Percentiles rank a stretch among this genome's conserved stretches.
These are phyloP conservation scores for Aspergillus cejpii DNA, from an alignment of 2,329 filamentous ascomycete genomes.

Conservation along the genomic window DNA sequence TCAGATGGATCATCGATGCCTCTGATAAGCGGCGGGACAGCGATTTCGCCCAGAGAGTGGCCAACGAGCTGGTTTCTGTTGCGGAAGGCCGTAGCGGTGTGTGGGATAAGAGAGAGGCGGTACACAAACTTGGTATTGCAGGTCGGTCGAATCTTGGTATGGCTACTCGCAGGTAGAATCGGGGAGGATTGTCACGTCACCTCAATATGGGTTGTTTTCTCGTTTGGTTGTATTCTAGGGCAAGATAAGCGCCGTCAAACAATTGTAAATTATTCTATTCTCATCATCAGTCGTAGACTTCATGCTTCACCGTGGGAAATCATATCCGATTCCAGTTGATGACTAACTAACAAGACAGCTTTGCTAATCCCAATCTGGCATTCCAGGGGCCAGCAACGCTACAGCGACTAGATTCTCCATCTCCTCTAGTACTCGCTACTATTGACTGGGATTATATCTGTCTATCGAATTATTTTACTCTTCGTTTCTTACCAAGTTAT, in stretches of 20 bases:
- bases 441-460: background rate
- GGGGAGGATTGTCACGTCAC: too few species aligned
- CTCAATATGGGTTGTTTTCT: too few species aligned
- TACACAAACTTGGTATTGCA: constrained; percentile 76
- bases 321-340: too few species aligned
- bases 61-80: constrained; percentile 78
- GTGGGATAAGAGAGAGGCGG: constrained; percentile 71
- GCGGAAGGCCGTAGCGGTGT: constrained; percentile 76
- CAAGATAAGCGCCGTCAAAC: background rate
- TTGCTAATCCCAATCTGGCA: background rate
- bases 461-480: background rate
- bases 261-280: background rate
- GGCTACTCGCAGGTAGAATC: constrained; percentile 7
- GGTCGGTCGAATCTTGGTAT: constrained; percentile 64
- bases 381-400: too few species aligned
- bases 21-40: constrained; percentile 69
- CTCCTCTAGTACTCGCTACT: background rate
- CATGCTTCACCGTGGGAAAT: too few species aligned
- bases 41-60: constrained; percentile 69
- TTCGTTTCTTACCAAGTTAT: background rate
- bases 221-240: too few species aligned
- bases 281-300: too few species aligned
- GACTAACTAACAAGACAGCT: too few species aligned
- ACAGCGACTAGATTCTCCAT: too few species aligned
- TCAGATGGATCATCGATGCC: constrained; percentile 83